Evolutionary conservation across 2,329 filamentous ascomycete genomes (phyloP).

Genomic region (Xylariomycetidae sp.): DNA sequence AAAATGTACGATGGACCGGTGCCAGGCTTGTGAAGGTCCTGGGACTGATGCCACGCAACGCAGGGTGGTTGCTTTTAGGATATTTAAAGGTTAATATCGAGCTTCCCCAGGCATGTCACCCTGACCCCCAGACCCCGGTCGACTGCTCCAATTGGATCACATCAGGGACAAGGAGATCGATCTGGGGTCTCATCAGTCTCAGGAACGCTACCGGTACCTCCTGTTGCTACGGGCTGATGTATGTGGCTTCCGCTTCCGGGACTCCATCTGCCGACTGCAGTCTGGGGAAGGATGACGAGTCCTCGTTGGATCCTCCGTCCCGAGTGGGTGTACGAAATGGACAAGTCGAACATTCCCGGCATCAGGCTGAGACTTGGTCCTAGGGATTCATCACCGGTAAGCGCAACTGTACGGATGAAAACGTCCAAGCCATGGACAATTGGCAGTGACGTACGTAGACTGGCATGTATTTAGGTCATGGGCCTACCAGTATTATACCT

Average conservation of each 20-base stretch:
- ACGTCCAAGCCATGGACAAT: too few relatives aligned
- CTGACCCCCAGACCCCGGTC: slow-evolving; percentile 12
- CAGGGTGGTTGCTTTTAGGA: slow-evolving; percentile 24
- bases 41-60: slow-evolving; percentile 17
- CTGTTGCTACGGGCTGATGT: background rate
- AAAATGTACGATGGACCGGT: slow-evolving; percentile 10
- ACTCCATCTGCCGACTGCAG: slow-evolving; percentile 17
- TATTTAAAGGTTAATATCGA: slow-evolving; percentile 20
- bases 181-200: slow-evolving; percentile 10
- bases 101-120: slow-evolving; percentile 10
- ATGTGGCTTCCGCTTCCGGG: slow-evolving; percentile 3
- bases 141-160: too few relatives aligned
- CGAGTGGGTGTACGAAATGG: too few relatives aligned
- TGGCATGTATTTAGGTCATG: too few relatives aligned
- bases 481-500: too few relatives aligned
- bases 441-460: too few relatives aligned
- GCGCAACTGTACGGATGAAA: too few relatives aligned
- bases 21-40: slow-evolving; percentile 5
- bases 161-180: slow-evolving; percentile 15
- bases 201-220: slow-evolving; percentile 11
- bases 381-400: too few relatives aligned
- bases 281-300: slow-evolving; percentile 17
- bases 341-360: too few relatives aligned
- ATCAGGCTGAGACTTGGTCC: too few relatives aligned
- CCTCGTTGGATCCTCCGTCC: slow-evolving; percentile 7